These are phyloP conservation scores for Gamsiella multidivaricata DNA, from an alignment of 192 early-diverging fungal species.

Conservation along the genomic window DNA sequence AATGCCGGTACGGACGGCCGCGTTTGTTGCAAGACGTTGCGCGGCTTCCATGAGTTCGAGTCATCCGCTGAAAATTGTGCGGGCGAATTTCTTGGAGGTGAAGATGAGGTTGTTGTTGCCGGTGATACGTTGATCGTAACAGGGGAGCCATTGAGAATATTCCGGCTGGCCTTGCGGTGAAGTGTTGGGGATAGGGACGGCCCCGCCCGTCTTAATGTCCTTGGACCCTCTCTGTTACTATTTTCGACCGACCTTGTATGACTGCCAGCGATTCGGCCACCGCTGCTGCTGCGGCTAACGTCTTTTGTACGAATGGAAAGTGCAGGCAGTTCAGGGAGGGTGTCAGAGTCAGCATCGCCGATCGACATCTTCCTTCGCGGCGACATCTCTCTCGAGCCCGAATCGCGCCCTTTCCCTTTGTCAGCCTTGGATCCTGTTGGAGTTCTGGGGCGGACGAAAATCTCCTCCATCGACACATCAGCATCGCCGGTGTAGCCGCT, in stretches of 20 bases:
- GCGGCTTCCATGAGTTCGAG: constrained; percentile 26
- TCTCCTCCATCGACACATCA: constrained; percentile 52
- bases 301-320: constrained; percentile 25
- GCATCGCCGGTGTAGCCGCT: constrained; percentile 51
- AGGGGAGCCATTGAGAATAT: not conserved
- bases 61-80: constrained; percentile 23
- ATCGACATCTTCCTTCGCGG: constrained; percentile 26
- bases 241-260: not conserved
- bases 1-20: constrained; percentile 14
- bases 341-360: constrained; percentile 44
- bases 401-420: constrained; percentile 21
- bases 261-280: not conserved
- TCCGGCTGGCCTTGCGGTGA: constrained; percentile 8
- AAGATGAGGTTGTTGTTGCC: not conserved
- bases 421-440: constrained; percentile 1
- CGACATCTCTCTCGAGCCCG: not conserved
- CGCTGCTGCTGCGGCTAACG: constrained; percentile 20
- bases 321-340: constrained; percentile 22
- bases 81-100: not conserved
- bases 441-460: constrained; percentile 34
- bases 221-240: constrained; percentile 11
- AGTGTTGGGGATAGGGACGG: not conserved
- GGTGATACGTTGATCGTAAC: not conserved
- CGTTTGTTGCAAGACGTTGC: constrained; percentile 6
- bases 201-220: not conserved